Evolutionary conservation across 106 monocot species (phyloP), one percentile per base, ranked within the genome.

Genomic region (Dendrobium catenatum): DNA sequence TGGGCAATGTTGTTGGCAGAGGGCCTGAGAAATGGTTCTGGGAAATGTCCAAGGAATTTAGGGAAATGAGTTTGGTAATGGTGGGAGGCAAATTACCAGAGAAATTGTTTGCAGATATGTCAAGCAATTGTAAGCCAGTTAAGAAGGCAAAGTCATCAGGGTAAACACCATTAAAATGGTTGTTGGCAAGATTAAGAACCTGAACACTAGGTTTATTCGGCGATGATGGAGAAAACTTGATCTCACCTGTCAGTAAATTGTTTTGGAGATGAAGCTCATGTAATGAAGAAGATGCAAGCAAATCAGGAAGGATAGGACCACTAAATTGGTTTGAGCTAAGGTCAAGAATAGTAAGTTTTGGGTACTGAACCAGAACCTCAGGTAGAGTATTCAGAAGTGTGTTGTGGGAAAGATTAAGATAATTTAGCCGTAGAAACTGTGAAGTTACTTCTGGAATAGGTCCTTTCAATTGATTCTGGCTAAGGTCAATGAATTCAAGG

Each of bases 401-500:
- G 83, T 97, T 97, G 81, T 85, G 85, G 5, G 96, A 97, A 37
- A 97, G 54, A 72, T 94, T 97, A 15, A 97, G 82, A 76, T 89
- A 85, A 77, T 89, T 91, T 9, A 97, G 76, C 41, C 88, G 90
- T 41, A 95, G 80, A 81, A 98, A 98, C 77, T 98, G 93, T 43
- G 93, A 91, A 61, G 95, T 90, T 56, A 66, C 78, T 19, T 84
- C 87, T 33, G 95, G 93, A 73, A 95, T 80, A 74, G 93, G 68
- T 4, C 98, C 91, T 18, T 55, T 75, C 75, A 98, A 82, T 59
- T 89, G 88, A 78, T 98, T 98, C 77, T 85, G 85, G 84, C 98
- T 95, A 16, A 98, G 82, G 82, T 98, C 91, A n/a, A 98, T 88
- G 72, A 86, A 90, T 77, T 95, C 95, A 29, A 98, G 82, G 27